A percentile compares a stretch with the other conserved stretches of the same genome.
These are phyloP conservation scores for Letharia lupina DNA, from an alignment of 495 filamentous ascomycete genomes.

Conservation along the genomic window DNA sequence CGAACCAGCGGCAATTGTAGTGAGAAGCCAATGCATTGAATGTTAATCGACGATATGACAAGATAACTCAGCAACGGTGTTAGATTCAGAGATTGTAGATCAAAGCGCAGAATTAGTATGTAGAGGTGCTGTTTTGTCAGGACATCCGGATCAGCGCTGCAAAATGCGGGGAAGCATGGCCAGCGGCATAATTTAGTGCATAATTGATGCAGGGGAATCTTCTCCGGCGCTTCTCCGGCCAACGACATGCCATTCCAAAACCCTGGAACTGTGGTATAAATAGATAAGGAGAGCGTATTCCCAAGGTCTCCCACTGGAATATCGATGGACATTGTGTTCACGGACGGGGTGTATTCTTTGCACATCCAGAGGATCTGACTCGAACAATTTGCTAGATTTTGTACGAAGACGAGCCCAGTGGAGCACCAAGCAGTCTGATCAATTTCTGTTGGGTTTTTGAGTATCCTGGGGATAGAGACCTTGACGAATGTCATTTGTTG, in stretches of 20 bases:
- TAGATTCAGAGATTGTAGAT: not conserved
- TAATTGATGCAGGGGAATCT: not conserved
- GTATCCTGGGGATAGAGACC: too few relatives aligned
- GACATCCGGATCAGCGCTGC: not conserved
- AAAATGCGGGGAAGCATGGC: not conserved
- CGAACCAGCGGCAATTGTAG: conserved; percentile 18
- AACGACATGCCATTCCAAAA: not conserved
- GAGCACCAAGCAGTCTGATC: too few relatives aligned
- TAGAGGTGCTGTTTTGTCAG: not conserved
- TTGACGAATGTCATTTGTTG: too few relatives aligned
- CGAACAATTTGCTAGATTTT: too few relatives aligned
- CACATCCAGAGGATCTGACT: too few relatives aligned
- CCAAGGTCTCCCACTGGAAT: too few relatives aligned
- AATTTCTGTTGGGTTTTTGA: too few relatives aligned
- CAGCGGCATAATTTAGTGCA: not conserved
- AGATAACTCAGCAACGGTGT: not conserved
- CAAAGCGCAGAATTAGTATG: not conserved
- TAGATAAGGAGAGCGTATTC: too few relatives aligned
- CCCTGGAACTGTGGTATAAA: not conserved
- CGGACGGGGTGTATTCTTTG: too few relatives aligned
- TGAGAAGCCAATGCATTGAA: conserved; percentile 19
- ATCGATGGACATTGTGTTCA: too few relatives aligned
- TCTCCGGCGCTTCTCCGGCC: not conserved
- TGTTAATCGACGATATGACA: too few relatives aligned
- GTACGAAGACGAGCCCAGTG: too few relatives aligned